Evolutionary conservation across 2,329 filamentous ascomycete species (phyloP).

Genomic region (Claviceps purpurea): DNA sequence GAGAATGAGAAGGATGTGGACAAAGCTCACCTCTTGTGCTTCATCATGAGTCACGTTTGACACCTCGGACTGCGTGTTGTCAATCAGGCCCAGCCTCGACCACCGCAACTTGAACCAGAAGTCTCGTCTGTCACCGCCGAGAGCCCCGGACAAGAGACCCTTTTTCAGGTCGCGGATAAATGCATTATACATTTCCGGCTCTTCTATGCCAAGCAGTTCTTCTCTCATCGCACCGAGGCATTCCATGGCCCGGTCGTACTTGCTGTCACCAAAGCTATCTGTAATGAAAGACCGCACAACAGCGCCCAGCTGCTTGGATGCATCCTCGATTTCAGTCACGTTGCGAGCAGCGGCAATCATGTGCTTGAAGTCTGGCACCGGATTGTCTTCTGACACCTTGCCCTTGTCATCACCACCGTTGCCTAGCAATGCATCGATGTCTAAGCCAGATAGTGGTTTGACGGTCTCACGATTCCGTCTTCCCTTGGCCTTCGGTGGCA

Average conservation of each 20-base stretch:
- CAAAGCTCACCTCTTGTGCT: constrained; percentile 42
- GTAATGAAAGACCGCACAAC: constrained; percentile 58
- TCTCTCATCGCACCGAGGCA: constrained; percentile 66
- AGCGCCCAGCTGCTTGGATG: constrained; percentile 58
- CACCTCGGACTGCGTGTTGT: constrained; percentile 44
- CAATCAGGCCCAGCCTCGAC: constrained; percentile 59
- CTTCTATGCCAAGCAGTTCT: constrained; percentile 61
- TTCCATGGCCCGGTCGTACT: constrained; percentile 64
- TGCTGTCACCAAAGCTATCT: constrained; percentile 60
- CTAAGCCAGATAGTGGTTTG: constrained; percentile 80
- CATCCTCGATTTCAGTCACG: constrained; percentile 48
- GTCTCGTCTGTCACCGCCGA: constrained; percentile 66
- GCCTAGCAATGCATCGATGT: constrained; percentile 70
- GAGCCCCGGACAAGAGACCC: constrained; percentile 51
- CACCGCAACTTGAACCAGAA: constrained; percentile 67
- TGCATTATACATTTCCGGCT: constrained; percentile 62
- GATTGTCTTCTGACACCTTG: constrained; percentile 50
- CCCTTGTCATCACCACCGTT: constrained; percentile 27
- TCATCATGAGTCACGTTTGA: constrained; percentile 58
- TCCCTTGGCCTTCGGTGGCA: constrained; percentile 67
- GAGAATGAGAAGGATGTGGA: background rate
- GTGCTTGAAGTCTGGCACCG: constrained; percentile 84
- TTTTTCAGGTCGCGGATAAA: constrained; percentile 60
- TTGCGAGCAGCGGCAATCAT: constrained; percentile 49
- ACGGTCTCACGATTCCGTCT: constrained; percentile 55